phyloP scores from a whole-genome alignment of 2,329 filamentous ascomycete species.

The Blastomyces percursus region DNA sequence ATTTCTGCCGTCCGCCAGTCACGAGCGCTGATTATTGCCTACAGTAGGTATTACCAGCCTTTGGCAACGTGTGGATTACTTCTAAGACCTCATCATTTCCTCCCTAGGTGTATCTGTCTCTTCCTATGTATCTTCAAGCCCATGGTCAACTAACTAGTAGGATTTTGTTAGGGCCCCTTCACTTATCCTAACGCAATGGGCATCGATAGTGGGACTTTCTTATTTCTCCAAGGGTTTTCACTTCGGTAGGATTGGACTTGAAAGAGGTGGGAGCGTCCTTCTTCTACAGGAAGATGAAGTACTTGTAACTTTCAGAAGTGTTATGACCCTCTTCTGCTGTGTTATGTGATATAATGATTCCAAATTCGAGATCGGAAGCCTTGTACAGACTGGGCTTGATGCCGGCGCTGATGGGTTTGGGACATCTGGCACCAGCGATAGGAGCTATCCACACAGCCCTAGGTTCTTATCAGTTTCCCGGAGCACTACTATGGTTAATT shows the following conservation, averaged over 20 bases:
- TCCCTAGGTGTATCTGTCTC: not conserved
- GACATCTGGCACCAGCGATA: slow-evolving; percentile 6
- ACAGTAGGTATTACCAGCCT: not conserved
- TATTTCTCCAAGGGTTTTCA: not conserved
- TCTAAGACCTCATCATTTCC: not conserved
- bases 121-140: not conserved
- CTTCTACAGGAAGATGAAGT: not conserved
- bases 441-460: not conserved
- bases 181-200: not conserved
- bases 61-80: not conserved
- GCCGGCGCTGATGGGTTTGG: slow-evolving; percentile 2
- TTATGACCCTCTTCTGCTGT: not conserved
- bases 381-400: slow-evolving; percentile 2
- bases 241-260: not conserved
- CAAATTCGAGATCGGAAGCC: slow-evolving; percentile 1
- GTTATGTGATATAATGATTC: not conserved
- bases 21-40: not conserved
- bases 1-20: no score
- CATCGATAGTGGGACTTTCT: not conserved
- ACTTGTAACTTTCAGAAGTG: not conserved
- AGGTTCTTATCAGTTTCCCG: not conserved
- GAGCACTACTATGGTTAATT: not conserved
- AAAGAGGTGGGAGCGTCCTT: not conserved
- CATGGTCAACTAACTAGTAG: not conserved
- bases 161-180: not conserved